Evolutionary conservation across 2,329 filamentous ascomycete species (phyloP), one percentile per base, ranked within the genome.

Genomic region (Penicillium capsulatum): DNA sequence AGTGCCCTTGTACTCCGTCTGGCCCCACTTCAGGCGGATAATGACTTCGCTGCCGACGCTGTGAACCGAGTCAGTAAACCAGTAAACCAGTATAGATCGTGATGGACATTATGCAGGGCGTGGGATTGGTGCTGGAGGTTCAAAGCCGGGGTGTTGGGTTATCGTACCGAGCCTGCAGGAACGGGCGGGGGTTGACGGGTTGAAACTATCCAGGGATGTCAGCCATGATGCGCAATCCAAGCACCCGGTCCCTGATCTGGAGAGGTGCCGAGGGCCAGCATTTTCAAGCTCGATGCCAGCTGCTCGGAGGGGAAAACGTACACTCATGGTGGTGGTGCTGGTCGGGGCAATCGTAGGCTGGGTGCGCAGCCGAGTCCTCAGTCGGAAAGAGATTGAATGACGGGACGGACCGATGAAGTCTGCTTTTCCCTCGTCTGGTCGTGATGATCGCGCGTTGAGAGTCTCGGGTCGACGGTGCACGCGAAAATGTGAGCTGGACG

Each of bases 11-110:
- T 98, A 98, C 68, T 98, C 92, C 44, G 88, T 92, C 69, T 96
- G 84, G 57, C 88, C 89, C 92, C 92, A 98, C 78, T 98, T 98
- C 51, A 98, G 79, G 58, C 90, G 87, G 50, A 98, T 85, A 49
- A 90, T 76, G 61, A 98, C 83, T 60, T 91, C 80, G 67, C 94
- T 86, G 73, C 94, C 86, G 70, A 98, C 85, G 50, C 84, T 89
- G 51, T 16, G 39, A 10, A 34, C 20, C 7, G 9, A 14, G 50
- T 47, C 50, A 45, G 42, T 45, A 47, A 43, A 31, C 7, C 5
- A 9, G 9, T 22, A 22, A 9, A 5, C 19, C 19, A 9, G 5
- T 5, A 22, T 9, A 9, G 5, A 22, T 22, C 5, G 19, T 22
- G 19, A n/a, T 22, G 9, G 19, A 22, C 19, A 5, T 22, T 5